Conservation (phyloP, 2,329 filamentous ascomycete species). For the Fusarium bulbicola region DNA sequence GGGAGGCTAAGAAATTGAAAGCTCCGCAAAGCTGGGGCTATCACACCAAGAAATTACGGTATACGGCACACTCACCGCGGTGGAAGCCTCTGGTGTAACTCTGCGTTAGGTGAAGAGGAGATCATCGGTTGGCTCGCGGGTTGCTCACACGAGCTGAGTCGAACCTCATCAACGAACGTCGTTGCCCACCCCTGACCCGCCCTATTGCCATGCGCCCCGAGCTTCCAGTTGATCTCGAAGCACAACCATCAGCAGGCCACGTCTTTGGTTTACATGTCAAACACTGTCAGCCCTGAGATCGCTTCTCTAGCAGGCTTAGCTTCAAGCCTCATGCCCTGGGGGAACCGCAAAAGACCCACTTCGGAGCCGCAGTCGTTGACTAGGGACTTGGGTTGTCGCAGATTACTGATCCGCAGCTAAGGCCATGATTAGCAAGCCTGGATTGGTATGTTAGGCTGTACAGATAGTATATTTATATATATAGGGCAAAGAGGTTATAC, state of each 20-base stretch:
- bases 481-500: no score
- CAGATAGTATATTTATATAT: no score
- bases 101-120: neutral
- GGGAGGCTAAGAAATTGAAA: neutral
- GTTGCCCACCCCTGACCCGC: neutral
- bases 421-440: no score
- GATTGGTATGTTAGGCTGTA: no score
- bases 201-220: no score
- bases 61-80: conserved; percentile 27
- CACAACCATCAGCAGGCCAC: no score
- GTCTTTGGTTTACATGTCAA: no score
- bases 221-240: no score
- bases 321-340: conserved; percentile 33
- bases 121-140: conserved; percentile 20
- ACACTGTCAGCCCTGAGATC: no score
- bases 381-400: conserved; percentile 20
- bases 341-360: conserved; percentile 42
- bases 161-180: neutral
- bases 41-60: neutral
- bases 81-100: conserved; percentile 13
- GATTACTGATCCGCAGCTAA: conserved; percentile 44
- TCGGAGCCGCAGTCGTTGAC: conserved; percentile 42
- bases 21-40: conserved; percentile 8
- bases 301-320: neutral
- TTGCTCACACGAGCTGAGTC: conserved; percentile 29